These are phyloP conservation scores for Tilletia setariae DNA, from an alignment of 1,284 basidiomycete genomes.

Conservation along the genomic window DNA sequence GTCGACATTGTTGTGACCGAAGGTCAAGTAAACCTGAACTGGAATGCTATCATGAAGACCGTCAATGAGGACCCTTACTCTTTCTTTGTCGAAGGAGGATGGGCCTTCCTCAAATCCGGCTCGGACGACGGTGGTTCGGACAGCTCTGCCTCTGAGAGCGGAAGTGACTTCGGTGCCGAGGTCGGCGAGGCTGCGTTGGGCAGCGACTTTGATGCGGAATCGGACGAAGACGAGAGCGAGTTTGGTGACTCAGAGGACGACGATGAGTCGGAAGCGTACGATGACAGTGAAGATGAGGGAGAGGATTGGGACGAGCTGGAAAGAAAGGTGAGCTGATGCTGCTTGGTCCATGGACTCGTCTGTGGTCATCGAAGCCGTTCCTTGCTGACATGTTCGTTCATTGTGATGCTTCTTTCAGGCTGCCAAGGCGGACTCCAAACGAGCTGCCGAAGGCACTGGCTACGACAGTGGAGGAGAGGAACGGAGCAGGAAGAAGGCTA, in stretches of 20 bases:
- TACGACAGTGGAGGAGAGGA: slow-evolving; percentile 65
- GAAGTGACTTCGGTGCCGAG: slow-evolving; percentile 51
- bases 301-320: slow-evolving; percentile 96
- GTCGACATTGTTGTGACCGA: slow-evolving; percentile 95
- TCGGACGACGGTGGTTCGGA: slow-evolving; percentile 28
- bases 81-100: slow-evolving; percentile 94
- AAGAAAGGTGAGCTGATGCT: slow-evolving; percentile 60
- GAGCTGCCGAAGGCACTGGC: slow-evolving; percentile 12
- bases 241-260: slow-evolving; percentile 44
- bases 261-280: slow-evolving; percentile 23
- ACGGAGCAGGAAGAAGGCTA: slow-evolving; percentile 63
- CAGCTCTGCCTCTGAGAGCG: slow-evolving; percentile 37
- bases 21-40: slow-evolving; percentile 95
- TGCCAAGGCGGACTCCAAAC: slow-evolving; percentile 19
- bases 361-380: not conserved
- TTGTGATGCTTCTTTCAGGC: slow-evolving; percentile 55
- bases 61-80: slow-evolving; percentile 71
- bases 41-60: slow-evolving; percentile 76
- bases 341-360: not conserved
- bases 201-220: slow-evolving; percentile 55
- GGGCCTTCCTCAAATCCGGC: slow-evolving; percentile 71
- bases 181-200: slow-evolving; percentile 39
- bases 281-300: slow-evolving; percentile 50
- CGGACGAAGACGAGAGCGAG: slow-evolving; percentile 71
- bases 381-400: not conserved